Evolutionary conservation across 345 rosid genomes (phyloP).

Genomic region (Lumnitzera littorea): DNA sequence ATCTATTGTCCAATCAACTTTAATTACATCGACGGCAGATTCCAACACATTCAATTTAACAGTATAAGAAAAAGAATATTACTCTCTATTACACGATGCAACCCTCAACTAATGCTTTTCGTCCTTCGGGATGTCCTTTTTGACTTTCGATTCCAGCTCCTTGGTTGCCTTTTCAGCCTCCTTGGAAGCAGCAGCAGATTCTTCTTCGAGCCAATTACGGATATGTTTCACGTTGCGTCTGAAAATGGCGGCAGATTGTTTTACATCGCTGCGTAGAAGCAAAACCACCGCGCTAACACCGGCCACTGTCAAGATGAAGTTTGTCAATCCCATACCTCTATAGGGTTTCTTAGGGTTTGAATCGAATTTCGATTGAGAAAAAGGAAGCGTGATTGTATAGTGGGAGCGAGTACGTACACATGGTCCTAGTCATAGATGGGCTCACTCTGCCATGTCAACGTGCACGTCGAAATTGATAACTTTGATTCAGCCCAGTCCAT

Average conservation of each 20-base stretch:
- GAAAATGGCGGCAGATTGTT: constrained; percentile 71
- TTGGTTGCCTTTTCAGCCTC: constrained; percentile 54
- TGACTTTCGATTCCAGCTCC: constrained; percentile 60
- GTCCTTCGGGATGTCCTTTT: constrained; percentile 48
- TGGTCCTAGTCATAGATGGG: no score
- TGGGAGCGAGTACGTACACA: no score
- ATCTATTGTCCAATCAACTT: no score
- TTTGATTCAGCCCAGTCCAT: no score
- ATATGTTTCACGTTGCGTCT: constrained; percentile 87
- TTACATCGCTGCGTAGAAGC: constrained; percentile 77
- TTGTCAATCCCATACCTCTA: constrained; percentile 62
- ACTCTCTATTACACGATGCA: no score
- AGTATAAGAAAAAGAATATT: no score
- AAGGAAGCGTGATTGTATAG: no score
- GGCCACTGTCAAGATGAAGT: constrained; percentile 79
- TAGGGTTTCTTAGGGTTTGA: background rate
- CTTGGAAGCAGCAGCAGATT: constrained; percentile 65
- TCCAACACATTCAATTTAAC: no score
- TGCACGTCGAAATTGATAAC: no score
- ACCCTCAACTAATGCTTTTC: constrained; percentile 28
- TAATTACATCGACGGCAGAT: no score
- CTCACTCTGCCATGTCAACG: no score
- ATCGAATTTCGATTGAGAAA: background rate
- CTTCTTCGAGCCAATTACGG: constrained; percentile 91
- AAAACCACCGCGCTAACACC: constrained; percentile 90